A percentile compares a stretch with the other conserved stretches of the same genome.
These are phyloP conservation scores for Cadophora gregata DNA, from an alignment of 2,329 filamentous ascomycete genomes.

Conservation along the genomic window DNA sequence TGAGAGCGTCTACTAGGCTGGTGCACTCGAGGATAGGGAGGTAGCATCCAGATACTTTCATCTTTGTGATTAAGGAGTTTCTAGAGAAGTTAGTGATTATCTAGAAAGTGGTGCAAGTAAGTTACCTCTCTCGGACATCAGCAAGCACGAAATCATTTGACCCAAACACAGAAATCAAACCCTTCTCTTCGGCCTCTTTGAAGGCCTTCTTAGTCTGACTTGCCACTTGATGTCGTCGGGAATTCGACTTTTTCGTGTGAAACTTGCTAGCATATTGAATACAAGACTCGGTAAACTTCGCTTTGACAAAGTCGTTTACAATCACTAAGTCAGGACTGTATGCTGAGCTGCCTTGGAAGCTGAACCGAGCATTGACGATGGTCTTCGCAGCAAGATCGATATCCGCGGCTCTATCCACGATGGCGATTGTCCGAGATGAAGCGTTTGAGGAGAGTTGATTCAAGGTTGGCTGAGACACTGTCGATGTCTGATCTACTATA, in stretches of 20 bases:
- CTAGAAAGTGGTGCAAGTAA: not conserved
- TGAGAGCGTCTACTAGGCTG: conserved; percentile 61
- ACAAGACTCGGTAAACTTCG: conserved; percentile 50
- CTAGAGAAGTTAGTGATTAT: conserved; percentile 24
- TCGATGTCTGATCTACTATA: conserved; percentile 26
- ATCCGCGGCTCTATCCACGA: conserved; percentile 67
- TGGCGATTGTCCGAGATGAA: conserved; percentile 52
- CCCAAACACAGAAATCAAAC: conserved; percentile 18
- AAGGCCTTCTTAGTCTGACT: conserved; percentile 8
- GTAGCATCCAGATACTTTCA: conserved; percentile 51
- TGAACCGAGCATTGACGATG: conserved; percentile 59
- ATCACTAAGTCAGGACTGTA: conserved; percentile 68
- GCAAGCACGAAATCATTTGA: conserved; percentile 22
- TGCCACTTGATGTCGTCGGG: not conserved
- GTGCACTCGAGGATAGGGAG: conserved; percentile 54
- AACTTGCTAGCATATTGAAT: conserved; percentile 26
- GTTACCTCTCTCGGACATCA: conserved; percentile 28
- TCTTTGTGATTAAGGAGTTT: conserved; percentile 42
- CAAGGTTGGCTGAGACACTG: not conserved
- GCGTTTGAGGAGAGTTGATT: conserved; percentile 45
- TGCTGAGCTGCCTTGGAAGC: conserved; percentile 60
- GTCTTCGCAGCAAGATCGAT: conserved; percentile 57
- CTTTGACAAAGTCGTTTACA: conserved; percentile 67
- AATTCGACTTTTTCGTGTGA: not conserved
- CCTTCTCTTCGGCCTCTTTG: conserved; percentile 23